phyloP scores from a whole-genome alignment of 441 rosid genomes.

The Flueggea neowawraea region DNA sequence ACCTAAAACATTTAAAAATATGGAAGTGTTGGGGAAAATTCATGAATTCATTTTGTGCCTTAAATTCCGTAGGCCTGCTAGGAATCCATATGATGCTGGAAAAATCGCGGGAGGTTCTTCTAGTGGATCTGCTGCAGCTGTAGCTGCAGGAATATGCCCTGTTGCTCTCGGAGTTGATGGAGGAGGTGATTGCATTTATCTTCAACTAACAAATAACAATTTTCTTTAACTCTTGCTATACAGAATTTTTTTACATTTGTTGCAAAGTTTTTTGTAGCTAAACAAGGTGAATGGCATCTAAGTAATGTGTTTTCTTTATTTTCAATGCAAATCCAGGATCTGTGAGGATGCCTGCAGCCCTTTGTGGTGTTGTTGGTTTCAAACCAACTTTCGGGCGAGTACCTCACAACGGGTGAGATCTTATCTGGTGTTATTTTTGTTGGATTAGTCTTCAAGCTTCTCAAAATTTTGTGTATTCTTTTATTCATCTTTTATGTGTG shows the following conservation, averaged over 20 bases:
- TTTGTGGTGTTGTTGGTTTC: slow-evolving; percentile 74
- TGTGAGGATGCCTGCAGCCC: slow-evolving; percentile 79
- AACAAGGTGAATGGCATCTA: neutral
- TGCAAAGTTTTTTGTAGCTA: no score
- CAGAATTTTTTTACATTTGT: neutral
- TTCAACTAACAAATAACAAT: neutral
- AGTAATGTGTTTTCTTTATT: neutral
- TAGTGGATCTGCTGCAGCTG: slow-evolving; percentile 81
- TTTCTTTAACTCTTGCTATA: neutral
- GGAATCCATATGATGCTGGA: slow-evolving; percentile 52
- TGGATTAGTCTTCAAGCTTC: neutral
- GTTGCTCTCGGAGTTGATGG: slow-evolving; percentile 84
- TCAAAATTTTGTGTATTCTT: neutral
- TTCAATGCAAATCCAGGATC: slow-evolving; percentile 38
- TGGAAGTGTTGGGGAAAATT: no score
- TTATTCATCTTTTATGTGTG: neutral
- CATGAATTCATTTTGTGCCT: neutral
- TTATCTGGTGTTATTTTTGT: neutral
- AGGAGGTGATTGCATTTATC: slow-evolving; percentile 44
- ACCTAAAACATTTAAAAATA: neutral
- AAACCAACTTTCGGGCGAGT: slow-evolving; percentile 68
- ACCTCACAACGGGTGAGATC: slow-evolving; percentile 51
- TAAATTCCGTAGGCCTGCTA: slow-evolving; percentile 33
- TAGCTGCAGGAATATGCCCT: slow-evolving; percentile 73
- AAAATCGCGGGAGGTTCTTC: slow-evolving; percentile 72